Base-by-base conservation (phyloP, 345 rosid genomes). In the Corchorus olitorius region DNA sequence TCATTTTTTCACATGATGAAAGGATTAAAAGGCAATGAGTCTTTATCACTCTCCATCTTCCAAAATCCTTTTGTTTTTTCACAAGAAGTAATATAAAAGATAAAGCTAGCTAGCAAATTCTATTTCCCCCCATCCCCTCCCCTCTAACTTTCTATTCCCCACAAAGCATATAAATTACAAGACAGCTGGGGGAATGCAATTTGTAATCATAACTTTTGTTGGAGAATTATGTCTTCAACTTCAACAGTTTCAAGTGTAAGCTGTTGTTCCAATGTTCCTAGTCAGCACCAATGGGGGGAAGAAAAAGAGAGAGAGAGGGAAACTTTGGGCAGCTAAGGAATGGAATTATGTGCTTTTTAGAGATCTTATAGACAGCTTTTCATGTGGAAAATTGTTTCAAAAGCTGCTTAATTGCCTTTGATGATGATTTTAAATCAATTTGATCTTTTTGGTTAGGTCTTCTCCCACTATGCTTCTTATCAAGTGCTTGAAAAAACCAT, bases 1-100 rank as follows among this genome's bases (percentile, higher is more conserved):
- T 50, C 3, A 10, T 50, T 50, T 50, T 75, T 78, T 76, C 79
- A 82, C 86, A 78, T 78, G 85, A 70, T 72, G 72, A 72, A 79
- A 76, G 75, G 52, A 50, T 60, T 33, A 52, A 75, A 67, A 84
- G 79, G 79, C 54, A 39, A 78, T n/a, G 53, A 73, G 77, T 75
- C 83, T 75, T 76, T 65, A 13, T 82, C 82, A 63, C 45, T 62
- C 65, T 65, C 66, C 27, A 52, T 64, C 79, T 64, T 76, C 64
- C 43, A 76, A 79, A 79, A 52, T 52, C 61, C 73, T 72, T 76
- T 66, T 60, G 72, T 72, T 74, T 79, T 68, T 72, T 77, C 76
- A 65, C 70, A 63, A 75, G 79, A 72, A 75, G 76, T 50, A 66
- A 27, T 27, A 27, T 27, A 27, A 27, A 81, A 62, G 75, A 61